A percentile compares a stretch with the other conserved stretches of the same genome.
phyloP scores from a whole-genome alignment of 139 green algal species.

The Coelastrella sp. region DNA sequence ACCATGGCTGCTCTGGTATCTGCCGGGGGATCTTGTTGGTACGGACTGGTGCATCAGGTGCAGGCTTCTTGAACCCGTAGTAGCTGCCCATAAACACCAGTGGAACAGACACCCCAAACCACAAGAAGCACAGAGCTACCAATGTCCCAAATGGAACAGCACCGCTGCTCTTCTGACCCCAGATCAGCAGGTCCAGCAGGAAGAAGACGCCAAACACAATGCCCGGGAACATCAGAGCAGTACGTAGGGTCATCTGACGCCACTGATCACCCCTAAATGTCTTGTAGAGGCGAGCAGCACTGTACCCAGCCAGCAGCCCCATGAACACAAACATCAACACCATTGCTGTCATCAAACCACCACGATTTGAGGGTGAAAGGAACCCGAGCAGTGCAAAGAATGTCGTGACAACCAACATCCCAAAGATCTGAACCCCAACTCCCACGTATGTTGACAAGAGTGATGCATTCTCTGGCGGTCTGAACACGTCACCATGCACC shows the following conservation, averaged over 20 bases:
- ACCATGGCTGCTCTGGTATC: constrained; percentile 98
- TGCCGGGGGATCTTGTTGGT: constrained; percentile 99
- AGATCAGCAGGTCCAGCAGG: constrained; percentile 94
- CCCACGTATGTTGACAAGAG: constrained; percentile 93
- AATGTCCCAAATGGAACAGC: constrained; percentile 97
- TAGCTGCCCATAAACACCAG: constrained; percentile 96
- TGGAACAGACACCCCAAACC: constrained; percentile 97
- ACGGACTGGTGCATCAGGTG: constrained; percentile 90
- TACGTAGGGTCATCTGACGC: constrained; percentile 93
- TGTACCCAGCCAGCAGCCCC: constrained; percentile 95
- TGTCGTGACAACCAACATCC: constrained; percentile 95
- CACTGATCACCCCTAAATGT: constrained; percentile 88
- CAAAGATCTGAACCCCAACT: constrained; percentile 95
- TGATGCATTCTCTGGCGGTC: constrained; percentile 76
- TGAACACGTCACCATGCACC: constrained; percentile 99
- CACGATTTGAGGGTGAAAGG: constrained; percentile 97
- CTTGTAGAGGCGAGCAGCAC: constrained; percentile 90
- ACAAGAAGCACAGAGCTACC: constrained; percentile 96
- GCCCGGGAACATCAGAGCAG: constrained; percentile 84
- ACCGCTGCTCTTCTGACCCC: constrained; percentile 91
- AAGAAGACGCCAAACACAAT: constrained; percentile 95
- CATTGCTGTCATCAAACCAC: constrained; percentile 94
- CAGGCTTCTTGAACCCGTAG: constrained; percentile 94
- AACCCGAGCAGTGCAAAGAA: constrained; percentile 98
- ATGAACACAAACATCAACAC: constrained; percentile 98